Conservation (phyloP, 129 eudicot species). For the Pittosporum tobira region DNA sequence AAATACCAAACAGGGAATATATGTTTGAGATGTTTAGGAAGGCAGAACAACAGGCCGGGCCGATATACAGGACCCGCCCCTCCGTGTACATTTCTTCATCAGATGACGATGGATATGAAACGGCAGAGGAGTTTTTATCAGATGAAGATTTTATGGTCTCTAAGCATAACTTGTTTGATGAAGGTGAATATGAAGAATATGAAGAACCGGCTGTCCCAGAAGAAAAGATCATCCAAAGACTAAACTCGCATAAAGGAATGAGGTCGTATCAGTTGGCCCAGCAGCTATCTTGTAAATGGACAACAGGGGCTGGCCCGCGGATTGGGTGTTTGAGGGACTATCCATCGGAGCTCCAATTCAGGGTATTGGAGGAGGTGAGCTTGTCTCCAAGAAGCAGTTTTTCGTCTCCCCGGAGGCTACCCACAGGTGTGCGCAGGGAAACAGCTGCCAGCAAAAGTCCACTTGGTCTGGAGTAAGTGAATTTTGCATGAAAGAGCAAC, state of each 20-base stretch:
- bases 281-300: conserved; percentile 57
- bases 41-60: conserved; percentile 18
- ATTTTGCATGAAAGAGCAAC: neutral
- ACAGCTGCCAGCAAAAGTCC: conserved; percentile 29
- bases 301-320: conserved; percentile 81
- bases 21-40: conserved; percentile 37
- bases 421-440: conserved; percentile 20
- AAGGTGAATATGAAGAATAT: conserved; percentile 34
- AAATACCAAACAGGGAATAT: conserved; percentile 50
- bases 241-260: conserved; percentile 58
- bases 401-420: conserved; percentile 32
- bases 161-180: conserved; percentile 52
- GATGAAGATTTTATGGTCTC: conserved; percentile 46
- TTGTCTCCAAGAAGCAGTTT: conserved; percentile 48
- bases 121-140: conserved; percentile 52
- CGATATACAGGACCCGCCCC: neutral
- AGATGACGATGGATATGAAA: conserved; percentile 44
- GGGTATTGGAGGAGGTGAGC: conserved; percentile 54
- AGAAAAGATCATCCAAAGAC: conserved; percentile 56
- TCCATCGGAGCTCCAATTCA: conserved; percentile 58
- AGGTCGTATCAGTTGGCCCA: conserved; percentile 56
- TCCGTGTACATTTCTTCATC: conserved; percentile 15
- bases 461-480: conserved; percentile 22
- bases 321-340: conserved; percentile 84
- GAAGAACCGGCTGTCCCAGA: conserved; percentile 36